Base-by-base conservation (phyloP, 345 rosid genomes). In the Psidium friedrichsthalianum region DNA sequence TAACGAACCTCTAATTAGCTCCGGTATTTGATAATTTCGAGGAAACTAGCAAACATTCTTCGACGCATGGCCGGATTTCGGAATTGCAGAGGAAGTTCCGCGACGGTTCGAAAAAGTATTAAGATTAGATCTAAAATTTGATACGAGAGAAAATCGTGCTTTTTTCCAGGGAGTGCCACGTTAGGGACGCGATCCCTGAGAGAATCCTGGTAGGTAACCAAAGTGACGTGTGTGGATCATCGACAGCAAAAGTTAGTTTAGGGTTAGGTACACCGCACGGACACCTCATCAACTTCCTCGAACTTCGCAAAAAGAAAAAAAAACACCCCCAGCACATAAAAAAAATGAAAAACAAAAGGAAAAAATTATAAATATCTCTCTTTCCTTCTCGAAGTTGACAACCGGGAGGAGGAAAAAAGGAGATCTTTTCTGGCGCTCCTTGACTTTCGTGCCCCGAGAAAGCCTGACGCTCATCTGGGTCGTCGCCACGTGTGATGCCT, bases 11-110 rank as follows among this genome's bases (percentile, higher is more conserved):
- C 10, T 20, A 3, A 2, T 8, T 6, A 29, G 22, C 1, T 1
- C 0, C 74, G 6, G 27, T 2, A 8, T 0, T 3, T 36, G 1
- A 15, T 7, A 64, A 16, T 1, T 64, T 64, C 0, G 11, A 61
- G 44, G 11, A 16, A 64, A 64, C 11, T 4, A 5, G 20, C 3
- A 11, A 10, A 5, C 11, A 29, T 29, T 29, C 10, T 3, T 29
- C 1, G 42, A 29, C 11, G 2, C 6, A 40, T 2, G 18, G 11
- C 3, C 21, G 10, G 8, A 15, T 61, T 27, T 27, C 18, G 14
- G 36, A 16, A 61, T 3, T 2, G 25, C 3, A 3, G 25, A 6
- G 40, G 18, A 61, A 27, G 20, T n/a, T n/a, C n/a, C n/a, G n/a
- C n/a, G n/a, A n/a, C n/a, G n/a, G n/a, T n/a, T n/a, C n/a, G 18